A percentile compares a stretch with the other conserved stretches of the same genome.
These are phyloP conservation scores for Celoporthe dispersa DNA, from an alignment of 2,329 filamentous ascomycete genomes.

Conservation along the genomic window DNA sequence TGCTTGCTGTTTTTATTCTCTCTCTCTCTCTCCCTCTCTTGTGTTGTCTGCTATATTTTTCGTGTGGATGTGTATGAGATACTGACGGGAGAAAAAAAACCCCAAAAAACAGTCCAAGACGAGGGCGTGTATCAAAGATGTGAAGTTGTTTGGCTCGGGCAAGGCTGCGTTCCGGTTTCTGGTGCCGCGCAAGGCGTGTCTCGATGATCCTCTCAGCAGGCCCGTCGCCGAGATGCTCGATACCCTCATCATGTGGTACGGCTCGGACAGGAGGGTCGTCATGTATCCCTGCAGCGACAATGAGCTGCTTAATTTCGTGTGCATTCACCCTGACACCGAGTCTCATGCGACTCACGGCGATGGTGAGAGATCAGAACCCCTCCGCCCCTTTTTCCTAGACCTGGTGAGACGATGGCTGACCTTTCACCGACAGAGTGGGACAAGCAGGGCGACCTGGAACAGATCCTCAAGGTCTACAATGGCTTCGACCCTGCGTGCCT, in stretches of 20 bases:
- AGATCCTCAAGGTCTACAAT: conserved; percentile 45
- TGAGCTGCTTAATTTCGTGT: conserved; percentile 52
- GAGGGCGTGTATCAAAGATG: conserved; percentile 34
- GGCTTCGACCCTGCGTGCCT: conserved; percentile 48
- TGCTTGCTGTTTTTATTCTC: background rate
- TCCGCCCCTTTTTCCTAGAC: background rate
- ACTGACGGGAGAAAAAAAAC: too few relatives aligned
- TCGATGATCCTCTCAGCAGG: conserved; percentile 41
- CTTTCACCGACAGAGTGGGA: conserved; percentile 43
- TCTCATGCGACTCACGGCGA: conserved; percentile 40
- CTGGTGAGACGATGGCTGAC: conserved; percentile 24
- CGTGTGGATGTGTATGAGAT: background rate
- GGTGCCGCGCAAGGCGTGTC: conserved; percentile 43
- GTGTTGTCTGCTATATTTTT: background rate
- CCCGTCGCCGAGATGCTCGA: conserved; percentile 38
- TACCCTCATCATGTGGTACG: conserved; percentile 46
- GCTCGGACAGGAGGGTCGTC: conserved; percentile 47
- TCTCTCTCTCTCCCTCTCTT: background rate
- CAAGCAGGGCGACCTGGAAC: conserved; percentile 40
- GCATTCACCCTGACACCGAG: conserved; percentile 54
- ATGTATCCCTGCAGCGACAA: conserved; percentile 54
- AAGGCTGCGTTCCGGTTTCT: conserved; percentile 64
- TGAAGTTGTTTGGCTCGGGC: conserved; percentile 48
- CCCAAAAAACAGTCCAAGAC: conserved; percentile 35
- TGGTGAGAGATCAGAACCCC: conserved; percentile 33